Evolutionary conservation across 768 basidiomycete species (phyloP), one percentile per base, ranked within the genome.

Genomic region (Kwoniella europaea): DNA sequence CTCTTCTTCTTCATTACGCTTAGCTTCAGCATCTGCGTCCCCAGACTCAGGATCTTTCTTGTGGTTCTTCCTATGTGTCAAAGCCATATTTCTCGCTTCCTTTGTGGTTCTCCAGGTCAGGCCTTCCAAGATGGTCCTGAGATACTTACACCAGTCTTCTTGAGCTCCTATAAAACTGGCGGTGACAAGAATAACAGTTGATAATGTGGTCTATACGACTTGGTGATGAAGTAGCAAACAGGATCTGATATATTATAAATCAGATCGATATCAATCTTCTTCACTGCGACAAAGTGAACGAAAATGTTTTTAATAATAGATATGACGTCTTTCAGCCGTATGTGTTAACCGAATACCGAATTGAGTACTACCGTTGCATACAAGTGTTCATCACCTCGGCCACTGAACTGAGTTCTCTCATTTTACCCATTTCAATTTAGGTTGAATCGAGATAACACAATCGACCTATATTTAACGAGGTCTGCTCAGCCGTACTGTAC

Each of bases 61-160:
- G 27, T 71, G 53, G 53, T 74, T 76, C 72, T 79, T 76, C 13
- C 77, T 56, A 42, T 79, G 75, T 3, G 65, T 69, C 12, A 79
- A 56, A 46, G 75, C 67, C 77, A 79, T 79, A 42, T 2, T 35
- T 35, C 35, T 70, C 41, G 43, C n/a, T 50, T 35, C 35, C 35
- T 35, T 35, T 35, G 35, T 7, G 58, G 29, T 42, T 15, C 29
- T 20, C 12, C 18, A 53, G 63, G 20, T 41, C 13, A 66, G 27
- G 4, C 22, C 13, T 35, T 24, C 10, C 41, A 60, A 60, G 10
- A 35, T 60, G 58, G 10, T 60, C 54, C 50, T 20, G 15, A 52
- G 10, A 16, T 15, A 15, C 20, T 52, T 52, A 52, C 5, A 52
- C 50, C 20, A 10, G 15, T 52, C 7, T 52, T 20, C 50, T 20